Percentiles rank a stretch among this genome's conserved stretches.
These are phyloP conservation scores for Diaporthe amygdali DNA, from an alignment of 2,329 filamentous ascomycete species.

Conservation along the genomic window DNA sequence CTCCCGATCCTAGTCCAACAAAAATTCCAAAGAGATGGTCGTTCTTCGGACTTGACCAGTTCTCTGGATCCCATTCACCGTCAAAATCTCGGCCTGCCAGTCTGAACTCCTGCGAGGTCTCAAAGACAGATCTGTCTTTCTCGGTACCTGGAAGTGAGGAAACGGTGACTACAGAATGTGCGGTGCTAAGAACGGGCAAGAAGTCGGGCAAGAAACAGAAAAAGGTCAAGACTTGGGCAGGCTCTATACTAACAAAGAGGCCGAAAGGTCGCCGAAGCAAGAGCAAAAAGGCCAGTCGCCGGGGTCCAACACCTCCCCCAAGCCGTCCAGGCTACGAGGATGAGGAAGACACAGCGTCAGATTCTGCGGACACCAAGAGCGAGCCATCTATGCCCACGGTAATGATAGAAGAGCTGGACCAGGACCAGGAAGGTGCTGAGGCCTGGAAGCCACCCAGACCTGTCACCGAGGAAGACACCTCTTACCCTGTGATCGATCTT, in stretches of 20 bases:
- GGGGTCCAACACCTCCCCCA: conserved; percentile 54
- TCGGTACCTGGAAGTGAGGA: conserved; percentile 43
- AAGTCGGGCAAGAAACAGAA: conserved; percentile 56
- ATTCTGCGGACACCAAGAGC: conserved; percentile 32
- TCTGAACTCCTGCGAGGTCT: conserved; percentile 48
- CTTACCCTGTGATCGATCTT: conserved; percentile 86
- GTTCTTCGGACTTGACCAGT: conserved; percentile 66
- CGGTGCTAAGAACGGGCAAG: conserved; percentile 31
- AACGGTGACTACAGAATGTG: conserved; percentile 30
- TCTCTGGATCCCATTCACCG: conserved; percentile 50
- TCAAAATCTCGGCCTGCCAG: conserved; percentile 53
- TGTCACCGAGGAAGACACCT: conserved; percentile 63
- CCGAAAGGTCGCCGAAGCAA: conserved; percentile 53
- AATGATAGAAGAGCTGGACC: conserved; percentile 45
- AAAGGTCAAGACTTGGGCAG: conserved; percentile 77
- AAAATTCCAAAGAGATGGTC: conserved; percentile 65
- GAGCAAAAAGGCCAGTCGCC: conserved; percentile 47
- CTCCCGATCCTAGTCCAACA: conserved; percentile 50
- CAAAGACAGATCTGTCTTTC: conserved; percentile 36
- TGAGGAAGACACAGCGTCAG: conserved; percentile 35
- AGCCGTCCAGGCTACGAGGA: conserved; percentile 34
- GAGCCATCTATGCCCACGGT: conserved; percentile 44
- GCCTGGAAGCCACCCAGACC: conserved; percentile 45
- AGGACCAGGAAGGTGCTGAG: conserved; percentile 31
- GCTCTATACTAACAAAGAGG: conserved; percentile 69